These are phyloP conservation scores for Metroxylon sagu DNA, from an alignment of 176 grass and related monocot genomes.

Conservation along the genomic window DNA sequence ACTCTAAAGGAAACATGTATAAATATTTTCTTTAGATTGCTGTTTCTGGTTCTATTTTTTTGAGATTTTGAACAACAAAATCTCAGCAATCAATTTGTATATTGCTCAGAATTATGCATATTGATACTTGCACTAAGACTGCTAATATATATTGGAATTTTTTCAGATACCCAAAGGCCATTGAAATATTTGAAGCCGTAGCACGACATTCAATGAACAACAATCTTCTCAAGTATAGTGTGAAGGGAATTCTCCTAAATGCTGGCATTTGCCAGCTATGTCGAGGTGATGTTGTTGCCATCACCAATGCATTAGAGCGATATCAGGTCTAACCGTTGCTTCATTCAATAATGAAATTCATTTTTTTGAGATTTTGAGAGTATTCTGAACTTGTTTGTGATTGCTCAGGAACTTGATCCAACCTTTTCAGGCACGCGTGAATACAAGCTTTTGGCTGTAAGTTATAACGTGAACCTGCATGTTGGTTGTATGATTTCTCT, in stretches of 20 bases:
- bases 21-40: too few species aligned
- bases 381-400: not conserved
- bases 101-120: too few species aligned
- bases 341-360: constrained; percentile 1
- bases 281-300: constrained; percentile 78
- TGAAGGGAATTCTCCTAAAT: constrained; percentile 91
- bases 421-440: constrained; percentile 93
- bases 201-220: constrained; percentile 83
- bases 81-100: too few species aligned
- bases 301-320: constrained; percentile 80
- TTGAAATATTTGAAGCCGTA: constrained; percentile 83
- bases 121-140: not conserved
- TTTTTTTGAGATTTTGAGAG: not conserved
- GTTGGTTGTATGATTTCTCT: constrained; percentile 1
- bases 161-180: constrained; percentile 80
- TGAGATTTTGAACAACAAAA: too few species aligned
- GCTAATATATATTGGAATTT: constrained; percentile 19
- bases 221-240: constrained; percentile 96
- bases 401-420: constrained; percentile 81
- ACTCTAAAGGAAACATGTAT: too few species aligned
- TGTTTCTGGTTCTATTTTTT: too few species aligned
- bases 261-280: constrained; percentile 96
- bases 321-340: constrained; percentile 63
- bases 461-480: constrained; percentile 15
- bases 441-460: constrained; percentile 92